Evolutionary conservation across 2,329 filamentous ascomycete genomes (phyloP), one percentile per base, ranked within the genome.

Genomic region (Phaeosphaeria sp.): DNA sequence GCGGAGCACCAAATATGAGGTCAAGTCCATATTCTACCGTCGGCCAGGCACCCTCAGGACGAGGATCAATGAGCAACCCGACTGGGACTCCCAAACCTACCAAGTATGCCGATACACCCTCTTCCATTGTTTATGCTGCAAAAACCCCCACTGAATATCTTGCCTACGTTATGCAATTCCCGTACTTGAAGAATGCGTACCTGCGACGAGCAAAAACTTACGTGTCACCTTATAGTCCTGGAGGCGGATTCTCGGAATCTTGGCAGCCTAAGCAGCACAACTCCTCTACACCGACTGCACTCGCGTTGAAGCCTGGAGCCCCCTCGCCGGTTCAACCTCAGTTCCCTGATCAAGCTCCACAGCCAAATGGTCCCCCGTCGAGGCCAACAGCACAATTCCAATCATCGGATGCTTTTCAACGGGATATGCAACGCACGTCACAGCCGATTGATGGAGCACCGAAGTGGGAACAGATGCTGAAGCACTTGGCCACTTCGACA

Each of bases 131-230:
- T 73, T 62, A 72, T 57, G 75, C 77, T 67, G 69, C 61, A 64
- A 76, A 66, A 66, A 64, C 63, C 63, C 64, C 74, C 33, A 72
- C 59, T 65, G 72, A 78, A 54, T 81, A 81, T 60, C 62, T 82
- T 62, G 67, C 73, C 65, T 77, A 80, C 60, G 65, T 82, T 43
- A 74, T 76, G 64, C 76, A 78, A 55, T 82, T 80, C 59, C 80
- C 80, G 11, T 81, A 81, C 63, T 72, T 82, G 33, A 74, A 74
- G 55, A 80, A 81, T 59, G 77, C 77, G 53, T 81, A 78, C 66
- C 75, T 79, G 49, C 73, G 79, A 57, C 73, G 78, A 68, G 76
- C 77, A 61, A 78, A 79, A 68, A 76, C 76, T 68, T 82, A 82
- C 71, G 75, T 79, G 53, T 81, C 79, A 60, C 80, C 80, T 56